A percentile compares a stretch with the other conserved stretches of the same genome.
These are phyloP conservation scores for Silene noctiflora DNA, from an alignment of 179 eudicot genomes.

Conservation along the genomic window DNA sequence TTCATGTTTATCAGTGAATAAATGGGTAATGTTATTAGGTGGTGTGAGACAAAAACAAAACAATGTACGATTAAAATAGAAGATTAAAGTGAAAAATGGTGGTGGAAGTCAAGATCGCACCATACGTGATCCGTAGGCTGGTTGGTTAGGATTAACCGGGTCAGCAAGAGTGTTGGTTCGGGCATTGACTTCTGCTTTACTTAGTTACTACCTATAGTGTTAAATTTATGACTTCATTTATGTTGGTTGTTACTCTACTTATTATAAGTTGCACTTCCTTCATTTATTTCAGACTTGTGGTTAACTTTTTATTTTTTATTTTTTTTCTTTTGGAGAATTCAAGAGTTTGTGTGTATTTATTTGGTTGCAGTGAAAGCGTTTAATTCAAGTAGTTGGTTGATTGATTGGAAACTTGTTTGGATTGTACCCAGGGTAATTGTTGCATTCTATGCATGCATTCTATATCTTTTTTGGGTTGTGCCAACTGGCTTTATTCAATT, in stretches of 20 bases:
- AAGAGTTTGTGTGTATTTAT: constrained; percentile 3
- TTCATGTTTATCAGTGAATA: constrained; percentile 19
- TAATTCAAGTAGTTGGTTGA: constrained; percentile 23
- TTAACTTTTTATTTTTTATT: background rate
- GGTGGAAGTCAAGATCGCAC: constrained; percentile 99
- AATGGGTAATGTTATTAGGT: constrained; percentile 14
- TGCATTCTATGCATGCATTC: background rate
- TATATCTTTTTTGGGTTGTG: background rate
- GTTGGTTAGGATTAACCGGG: constrained; percentile 15
- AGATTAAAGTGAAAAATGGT: constrained; percentile 17
- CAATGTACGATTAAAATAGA: constrained; percentile 12
- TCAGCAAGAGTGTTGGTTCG: constrained; percentile 82
- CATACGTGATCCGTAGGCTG: constrained; percentile 56
- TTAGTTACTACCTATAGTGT: constrained; percentile 17
- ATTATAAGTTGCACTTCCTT: constrained; percentile 1
- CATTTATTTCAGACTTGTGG: background rate
- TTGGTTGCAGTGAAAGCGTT: background rate
- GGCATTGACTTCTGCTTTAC: constrained; percentile 92
- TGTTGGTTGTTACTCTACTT: constrained; percentile 28
- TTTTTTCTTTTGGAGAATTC: background rate
- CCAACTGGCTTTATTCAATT: background rate
- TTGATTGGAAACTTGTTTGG: constrained; percentile 16
- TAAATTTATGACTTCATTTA: constrained; percentile 34
- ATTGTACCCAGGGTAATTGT: background rate
- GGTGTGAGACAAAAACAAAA: background rate